Conservation (phyloP, 2,329 filamentous ascomycete genomes). For the Exophiala xenobiotica region DNA sequence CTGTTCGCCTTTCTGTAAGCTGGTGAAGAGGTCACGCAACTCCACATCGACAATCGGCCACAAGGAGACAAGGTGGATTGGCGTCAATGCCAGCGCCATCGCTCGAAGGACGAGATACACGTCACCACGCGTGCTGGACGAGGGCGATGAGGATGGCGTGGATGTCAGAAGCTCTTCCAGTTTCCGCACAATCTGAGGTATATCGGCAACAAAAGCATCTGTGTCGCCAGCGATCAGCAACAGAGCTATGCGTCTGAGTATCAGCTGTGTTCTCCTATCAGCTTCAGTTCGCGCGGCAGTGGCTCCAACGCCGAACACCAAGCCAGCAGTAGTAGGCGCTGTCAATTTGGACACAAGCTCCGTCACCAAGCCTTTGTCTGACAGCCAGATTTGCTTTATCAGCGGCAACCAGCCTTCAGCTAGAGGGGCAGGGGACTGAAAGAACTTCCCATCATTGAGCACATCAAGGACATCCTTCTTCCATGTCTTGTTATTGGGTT, state of each 20-base stretch:
- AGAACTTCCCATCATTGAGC: slow-evolving; percentile 86
- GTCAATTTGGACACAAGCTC: slow-evolving; percentile 78
- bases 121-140: slow-evolving; percentile 82
- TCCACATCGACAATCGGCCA: slow-evolving; percentile 91
- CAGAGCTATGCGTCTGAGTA: slow-evolving; percentile 76
- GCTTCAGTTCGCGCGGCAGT: slow-evolving; percentile 92
- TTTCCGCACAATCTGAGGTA: slow-evolving; percentile 74
- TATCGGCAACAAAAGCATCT: slow-evolving; percentile 77
- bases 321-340: slow-evolving; percentile 85
- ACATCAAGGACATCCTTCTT: slow-evolving; percentile 89
- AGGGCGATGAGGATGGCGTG: slow-evolving; percentile 85
- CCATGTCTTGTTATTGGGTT: slow-evolving; percentile 83
- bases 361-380: slow-evolving; percentile 82
- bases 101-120: slow-evolving; percentile 85
- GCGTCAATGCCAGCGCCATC: slow-evolving; percentile 73
- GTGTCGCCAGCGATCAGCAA: slow-evolving; percentile 73
- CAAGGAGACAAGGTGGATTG: slow-evolving; percentile 75
- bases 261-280: slow-evolving; percentile 87
- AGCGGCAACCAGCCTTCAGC: slow-evolving; percentile 80
- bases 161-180: slow-evolving; percentile 82
- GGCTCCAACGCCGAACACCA: slow-evolving; percentile 97
- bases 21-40: slow-evolving; percentile 68
- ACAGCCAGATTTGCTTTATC: slow-evolving; percentile 76
- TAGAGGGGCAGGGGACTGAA: slow-evolving; percentile 65
- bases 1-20: slow-evolving; percentile 68